Base-by-base conservation (phyloP, 371 early-diverging fungal genomes). In the Circinella umbellata region DNA sequence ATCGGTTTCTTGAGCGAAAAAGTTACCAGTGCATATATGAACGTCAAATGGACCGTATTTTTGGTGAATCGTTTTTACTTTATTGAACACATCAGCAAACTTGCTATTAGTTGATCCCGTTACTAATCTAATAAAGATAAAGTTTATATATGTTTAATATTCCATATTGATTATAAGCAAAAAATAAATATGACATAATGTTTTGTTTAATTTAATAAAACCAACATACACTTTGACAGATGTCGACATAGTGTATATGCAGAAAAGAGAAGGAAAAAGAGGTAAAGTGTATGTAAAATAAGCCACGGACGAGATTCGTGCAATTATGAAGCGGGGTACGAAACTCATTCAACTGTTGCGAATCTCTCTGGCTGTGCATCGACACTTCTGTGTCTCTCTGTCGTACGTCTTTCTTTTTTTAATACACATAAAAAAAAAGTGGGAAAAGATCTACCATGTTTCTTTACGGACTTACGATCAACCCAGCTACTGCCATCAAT, bases 391-490 rank as follows among this genome's bases (percentile, higher is more conserved):
- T 27, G 27, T 27, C 27, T 27, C 27, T 27, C 27, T 27, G 27
- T 27, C 15, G 15, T 47, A 11, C 47, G 47, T 47, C 5, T n/a
- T 51, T 51, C 5, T n/a, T 51, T 14, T 51, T 14, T 15, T 51
- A 17, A n/a, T 17, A 51, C 51, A 42, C 15, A 51, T n/a, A n/a
- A 51, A 4, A 51, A 51, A 51, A 15, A 51, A 51, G 27, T 20
- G 20, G 46, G 8, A 39, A 38, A 20, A 61, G 20, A 8, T 46
- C 20, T 63, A 70, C 69, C 67, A 97, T 99, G 97, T 92, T 91
- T 79, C 86, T 98, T 63, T 97, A 98, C 82, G 94, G 96, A 74
- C 76, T 97, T 62, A 94, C 96, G 53, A 88, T 99, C 47, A 95
- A 94, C 78, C 88, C 90, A 51, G 84, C 96, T 6, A 89, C 92